phyloP scores from a whole-genome alignment of 495 filamentous ascomycete genomes.

The Jackrogersella multiformis region DNA sequence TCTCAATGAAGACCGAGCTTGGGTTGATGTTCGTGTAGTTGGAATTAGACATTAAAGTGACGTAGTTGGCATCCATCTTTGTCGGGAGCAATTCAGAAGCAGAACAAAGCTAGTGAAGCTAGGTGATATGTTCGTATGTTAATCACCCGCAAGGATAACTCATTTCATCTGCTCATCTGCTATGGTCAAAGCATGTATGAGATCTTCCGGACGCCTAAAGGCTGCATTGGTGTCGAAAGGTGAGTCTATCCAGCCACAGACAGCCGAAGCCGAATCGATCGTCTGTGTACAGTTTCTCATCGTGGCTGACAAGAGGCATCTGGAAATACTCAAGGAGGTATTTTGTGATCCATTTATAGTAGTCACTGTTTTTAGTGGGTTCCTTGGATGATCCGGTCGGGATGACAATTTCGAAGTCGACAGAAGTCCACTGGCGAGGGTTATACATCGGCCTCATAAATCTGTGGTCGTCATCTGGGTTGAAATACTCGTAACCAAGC shows the following conservation, averaged over 20 bases:
- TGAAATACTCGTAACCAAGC: slow-evolving; percentile 45
- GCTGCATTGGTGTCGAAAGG: slow-evolving; percentile 36
- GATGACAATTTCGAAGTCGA: slow-evolving; percentile 45
- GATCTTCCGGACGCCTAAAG: not conserved
- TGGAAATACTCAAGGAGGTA: slow-evolving; percentile 41
- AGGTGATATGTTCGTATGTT: not conserved
- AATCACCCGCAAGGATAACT: not conserved
- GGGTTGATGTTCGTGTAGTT: not conserved
- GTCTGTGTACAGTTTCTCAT: slow-evolving; percentile 17
- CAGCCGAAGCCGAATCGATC: not conserved
- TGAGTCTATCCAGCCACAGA: slow-evolving; percentile 33
- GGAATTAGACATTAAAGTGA: too few relatives aligned
- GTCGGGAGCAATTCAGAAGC: not conserved
- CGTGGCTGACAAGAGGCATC: slow-evolving; percentile 23
- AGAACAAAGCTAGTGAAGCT: too few relatives aligned
- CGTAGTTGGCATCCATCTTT: not conserved
- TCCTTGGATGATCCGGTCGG: slow-evolving; percentile 21
- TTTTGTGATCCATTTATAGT: slow-evolving; percentile 44
- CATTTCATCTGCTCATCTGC: not conserved
- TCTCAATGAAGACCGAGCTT: not conserved
- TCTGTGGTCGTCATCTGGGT: slow-evolving; percentile 28
- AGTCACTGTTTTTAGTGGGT: slow-evolving; percentile 20
- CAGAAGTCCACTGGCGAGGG: slow-evolving; percentile 36
- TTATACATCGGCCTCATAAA: slow-evolving; percentile 31
- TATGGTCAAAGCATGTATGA: not conserved